These are phyloP conservation scores for Cerrena zonata DNA, from an alignment of 1,284 basidiomycete genomes.

Conservation along the genomic window DNA sequence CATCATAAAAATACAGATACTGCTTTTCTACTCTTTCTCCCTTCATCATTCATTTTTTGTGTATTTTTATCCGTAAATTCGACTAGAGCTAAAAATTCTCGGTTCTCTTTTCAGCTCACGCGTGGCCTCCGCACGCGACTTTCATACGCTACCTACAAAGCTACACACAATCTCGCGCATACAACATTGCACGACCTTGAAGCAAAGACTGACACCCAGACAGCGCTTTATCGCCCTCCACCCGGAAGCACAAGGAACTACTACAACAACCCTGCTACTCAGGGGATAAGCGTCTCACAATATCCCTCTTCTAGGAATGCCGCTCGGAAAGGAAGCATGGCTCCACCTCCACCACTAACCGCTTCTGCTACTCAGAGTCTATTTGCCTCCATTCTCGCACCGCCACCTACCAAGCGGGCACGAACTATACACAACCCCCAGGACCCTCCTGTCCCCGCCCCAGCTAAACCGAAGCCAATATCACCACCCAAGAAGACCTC, in stretches of 20 bases:
- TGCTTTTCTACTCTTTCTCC: not conserved
- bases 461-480: constrained; percentile 28
- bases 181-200: constrained; percentile 65
- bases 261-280: constrained; percentile 46
- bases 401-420: constrained; percentile 65
- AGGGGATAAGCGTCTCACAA: constrained; percentile 30
- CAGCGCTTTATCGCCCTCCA: constrained; percentile 23
- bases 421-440: constrained; percentile 67
- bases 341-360: constrained; percentile 39
- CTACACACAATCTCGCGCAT: constrained; percentile 61
- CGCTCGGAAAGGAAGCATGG: constrained; percentile 39
- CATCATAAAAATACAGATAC: not conserved
- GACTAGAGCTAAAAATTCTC: constrained; percentile 28
- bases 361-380: constrained; percentile 49
- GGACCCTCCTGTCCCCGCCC: constrained; percentile 59
- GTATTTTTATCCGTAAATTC: constrained; percentile 9
- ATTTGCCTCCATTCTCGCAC: constrained; percentile 67
- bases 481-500: constrained; percentile 23
- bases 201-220: constrained; percentile 43
- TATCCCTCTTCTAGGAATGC: constrained; percentile 23
- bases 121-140: constrained; percentile 70
- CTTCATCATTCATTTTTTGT: constrained; percentile 1
- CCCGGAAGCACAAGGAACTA: constrained; percentile 46
- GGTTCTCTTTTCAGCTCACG: constrained; percentile 58
- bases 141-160: constrained; percentile 76